Base-by-base conservation (phyloP, 2,329 filamentous ascomycete species). In the Taxawa tesnikishii region DNA sequence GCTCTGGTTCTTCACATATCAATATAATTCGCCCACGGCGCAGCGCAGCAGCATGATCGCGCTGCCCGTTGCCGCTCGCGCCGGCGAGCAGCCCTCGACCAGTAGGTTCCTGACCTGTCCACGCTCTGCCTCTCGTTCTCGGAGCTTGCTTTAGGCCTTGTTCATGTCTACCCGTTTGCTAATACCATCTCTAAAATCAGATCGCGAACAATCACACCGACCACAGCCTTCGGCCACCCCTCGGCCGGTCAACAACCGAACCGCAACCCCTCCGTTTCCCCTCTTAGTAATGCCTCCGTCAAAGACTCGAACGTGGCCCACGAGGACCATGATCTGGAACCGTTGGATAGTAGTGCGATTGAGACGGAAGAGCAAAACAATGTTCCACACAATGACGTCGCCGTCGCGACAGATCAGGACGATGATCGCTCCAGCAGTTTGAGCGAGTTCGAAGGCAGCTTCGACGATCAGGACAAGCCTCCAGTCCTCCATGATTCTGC, bases 401-500 rank as follows among this genome's bases (percentile, higher is more conserved):
- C 42, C 37, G 41, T 44, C 10, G 33, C 40, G 29, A 44, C 39
- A 34, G 44, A 48, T 24, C 27, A 43, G n/a, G 36, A 37, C 29
- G 47, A 52, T 33, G 47, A 54, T 53, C 68, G 81, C 32, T 94
- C 87, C 24, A 96, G 88, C 57, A 90, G 85, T 48, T 68, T 96
- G 46, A 94, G 84, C 61, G 88, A 94, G 47, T 82, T 93, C 35
- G 85, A 87, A 49, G 83, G 93, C 48, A 77, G 83, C 40, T 79
- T 83, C 31, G 75, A 81, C 41, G 79, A 70, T 23, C 49, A 51
- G 12, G 44, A 45, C 15, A 43, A 42, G 15, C 37, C 37, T 28
- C 39, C 38, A 26, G 32, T 34, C 13, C 34, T 35, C 23, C 38
- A 40, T 23, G 24, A 28, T n/a, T 33, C 27, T 28, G 28, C 35